Conservation (phyloP, 345 rosid genomes). For the Hirschfeldia incana region DNA sequence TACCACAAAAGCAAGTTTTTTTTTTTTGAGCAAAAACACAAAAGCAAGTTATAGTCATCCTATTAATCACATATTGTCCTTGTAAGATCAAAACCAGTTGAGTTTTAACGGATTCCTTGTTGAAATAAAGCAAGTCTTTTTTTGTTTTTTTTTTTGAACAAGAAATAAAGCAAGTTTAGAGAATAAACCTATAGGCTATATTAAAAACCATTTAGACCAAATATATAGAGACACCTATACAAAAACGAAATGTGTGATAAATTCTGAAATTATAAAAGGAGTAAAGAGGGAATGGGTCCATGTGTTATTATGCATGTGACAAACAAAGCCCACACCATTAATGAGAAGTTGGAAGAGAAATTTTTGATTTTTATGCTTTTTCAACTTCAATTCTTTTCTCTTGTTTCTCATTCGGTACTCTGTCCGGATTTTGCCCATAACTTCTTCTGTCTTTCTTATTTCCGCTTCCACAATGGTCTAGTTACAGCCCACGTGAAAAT, state of each 20-base stretch:
- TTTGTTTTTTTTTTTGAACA: no score
- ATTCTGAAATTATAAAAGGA: background rate
- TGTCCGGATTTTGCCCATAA: constrained; percentile 20
- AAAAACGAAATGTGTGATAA: background rate
- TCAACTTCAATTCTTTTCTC: constrained; percentile 10
- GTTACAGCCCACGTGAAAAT: constrained; percentile 7
- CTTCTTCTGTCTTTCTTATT: constrained; percentile 21
- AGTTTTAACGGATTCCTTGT: background rate
- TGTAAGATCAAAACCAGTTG: background rate
- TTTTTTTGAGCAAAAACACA: no score
- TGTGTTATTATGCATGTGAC: constrained; percentile 39
- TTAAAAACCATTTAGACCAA: constrained; percentile 3
- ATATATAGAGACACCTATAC: background rate
- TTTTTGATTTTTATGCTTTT: constrained; percentile 9
- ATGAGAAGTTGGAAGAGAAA: constrained; percentile 13
- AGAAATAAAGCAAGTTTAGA: background rate
- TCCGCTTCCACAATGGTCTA: background rate
- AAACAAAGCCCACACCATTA: constrained; percentile 37
- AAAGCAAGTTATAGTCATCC: background rate
- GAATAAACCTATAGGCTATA: background rate
- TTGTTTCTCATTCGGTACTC: background rate
- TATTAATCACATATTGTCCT: background rate
- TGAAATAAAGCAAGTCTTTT: background rate
- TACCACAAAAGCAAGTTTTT: background rate
- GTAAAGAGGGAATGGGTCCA: constrained; percentile 29